Evolutionary conservation across 768 basidiomycete species (phyloP), one percentile per base, ranked within the genome.

Genomic region (Leccinum aurantiacum): DNA sequence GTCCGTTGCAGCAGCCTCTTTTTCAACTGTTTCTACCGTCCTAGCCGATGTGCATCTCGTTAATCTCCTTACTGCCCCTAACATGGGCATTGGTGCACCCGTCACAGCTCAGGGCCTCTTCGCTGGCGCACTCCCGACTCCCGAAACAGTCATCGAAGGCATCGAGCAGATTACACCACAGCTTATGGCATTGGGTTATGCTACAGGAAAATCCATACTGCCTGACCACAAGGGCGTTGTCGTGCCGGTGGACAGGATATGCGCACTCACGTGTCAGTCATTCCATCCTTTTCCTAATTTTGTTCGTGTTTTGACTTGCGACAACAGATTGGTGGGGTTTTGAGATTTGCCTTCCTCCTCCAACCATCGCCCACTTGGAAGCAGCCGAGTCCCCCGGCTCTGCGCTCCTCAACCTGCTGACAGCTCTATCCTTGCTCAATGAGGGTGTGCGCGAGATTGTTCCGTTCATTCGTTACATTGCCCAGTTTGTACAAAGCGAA

Each of bases 291-390:
- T 7, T 37, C 3, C 31, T 61, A 6, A 33, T 49, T 33, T 0
- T 48, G 22, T 61, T 66, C 58, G 71, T 56, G 2, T 19, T 37
- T 41, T 52, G 57, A 14, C 47, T 48, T 59, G 31, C 0, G 33
- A 57, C 27, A 15, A 19, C 62, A 93, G 91, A 93, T 72, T 94
- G 93, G 93, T 95, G 93, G 93, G 93, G 93, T 14, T 77, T 91
- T 13, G 93, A 95, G 69, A 57, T 94, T 0, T 80, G 85, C 37
- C 78, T 95, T 27, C 93, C 93, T 4, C 82, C 86, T 19, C 82
- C 91, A 1, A 83, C 90, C 1, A 66, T 95, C 37, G 69, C 68
- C 29, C 82, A 85, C 67, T 80, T 95, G 19, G 71, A 75, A 49
- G 85, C 87, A 77, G 87, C 54, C 86, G 89, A 49, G 79, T 92